phyloP scores from a whole-genome alignment of 2,329 filamentous ascomycete species.

The Huntiella moniliformis region DNA sequence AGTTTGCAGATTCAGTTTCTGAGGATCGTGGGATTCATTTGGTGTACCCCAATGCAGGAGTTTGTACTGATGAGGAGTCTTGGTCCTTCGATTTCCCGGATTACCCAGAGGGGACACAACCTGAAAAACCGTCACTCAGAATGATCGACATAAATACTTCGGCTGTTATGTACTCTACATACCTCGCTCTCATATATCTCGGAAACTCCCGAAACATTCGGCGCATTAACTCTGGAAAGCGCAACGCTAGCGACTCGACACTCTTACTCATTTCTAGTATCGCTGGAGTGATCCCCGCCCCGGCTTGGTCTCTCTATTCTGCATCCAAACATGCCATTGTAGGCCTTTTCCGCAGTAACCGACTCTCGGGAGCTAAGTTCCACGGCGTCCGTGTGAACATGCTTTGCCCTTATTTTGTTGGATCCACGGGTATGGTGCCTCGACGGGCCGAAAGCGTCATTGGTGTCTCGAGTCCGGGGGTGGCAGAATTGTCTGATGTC shows the following conservation, averaged over 20 bases:
- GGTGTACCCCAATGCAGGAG: conserved; percentile 49
- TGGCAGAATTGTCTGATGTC: conserved; percentile 37
- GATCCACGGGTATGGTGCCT: conserved; percentile 37
- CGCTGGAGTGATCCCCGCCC: conserved; percentile 31
- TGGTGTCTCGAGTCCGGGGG: conserved; percentile 25
- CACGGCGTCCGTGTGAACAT: conserved; percentile 42
- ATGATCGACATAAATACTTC: conserved; percentile 44
- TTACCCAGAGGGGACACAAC: conserved; percentile 23
- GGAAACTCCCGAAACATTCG: conserved; percentile 15
- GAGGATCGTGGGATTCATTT: conserved; percentile 39
- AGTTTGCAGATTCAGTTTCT: conserved; percentile 28
- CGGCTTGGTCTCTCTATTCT: conserved; percentile 29
- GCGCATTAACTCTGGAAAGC: conserved; percentile 13
- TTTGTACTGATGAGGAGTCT: conserved; percentile 21
- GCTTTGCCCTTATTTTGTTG: conserved; percentile 47
- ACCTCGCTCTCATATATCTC: conserved; percentile 44
- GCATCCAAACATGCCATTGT: conserved; percentile 47
- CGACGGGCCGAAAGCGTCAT: conserved; percentile 26
- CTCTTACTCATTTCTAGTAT: conserved; percentile 45
- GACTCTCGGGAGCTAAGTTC: conserved; percentile 25
- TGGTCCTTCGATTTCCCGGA: conserved; percentile 27
- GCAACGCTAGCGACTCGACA: conserved; percentile 30
- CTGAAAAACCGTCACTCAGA: conserved; percentile 27
- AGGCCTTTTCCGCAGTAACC: conserved; percentile 42
- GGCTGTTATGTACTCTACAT: conserved; percentile 45